Conservation (phyloP, 805 yeast species). For the Yamadazyma insecticola region DNA sequence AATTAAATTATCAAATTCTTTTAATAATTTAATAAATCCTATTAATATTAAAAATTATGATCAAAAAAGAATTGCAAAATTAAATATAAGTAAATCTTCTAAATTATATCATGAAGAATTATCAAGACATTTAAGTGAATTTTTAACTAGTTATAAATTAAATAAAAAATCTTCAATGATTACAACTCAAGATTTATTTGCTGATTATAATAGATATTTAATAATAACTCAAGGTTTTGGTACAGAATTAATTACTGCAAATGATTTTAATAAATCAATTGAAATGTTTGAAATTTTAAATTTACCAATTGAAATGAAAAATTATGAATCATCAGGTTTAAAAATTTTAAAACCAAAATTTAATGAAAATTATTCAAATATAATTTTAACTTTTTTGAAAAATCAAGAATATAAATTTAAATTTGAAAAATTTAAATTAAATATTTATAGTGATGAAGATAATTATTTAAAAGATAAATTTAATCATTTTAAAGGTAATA, state of each 20-base stretch:
- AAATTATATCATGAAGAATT: slow-evolving; percentile 56
- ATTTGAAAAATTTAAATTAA: slow-evolving; percentile 18
- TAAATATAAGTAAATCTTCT: slow-evolving; percentile 32
- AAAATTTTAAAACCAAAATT: slow-evolving; percentile 25
- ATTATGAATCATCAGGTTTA: slow-evolving; percentile 30
- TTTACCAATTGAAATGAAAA: slow-evolving; percentile 48
- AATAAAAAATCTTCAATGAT: slow-evolving; percentile 32
- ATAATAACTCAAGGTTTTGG: slow-evolving; percentile 42
- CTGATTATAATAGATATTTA: slow-evolving; percentile 35
- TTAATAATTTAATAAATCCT: slow-evolving; percentile 19
- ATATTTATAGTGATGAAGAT: slow-evolving; percentile 12
- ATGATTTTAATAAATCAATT: slow-evolving; percentile 61
- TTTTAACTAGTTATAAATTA: slow-evolving; percentile 35
- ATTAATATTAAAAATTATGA: slow-evolving; percentile 4
- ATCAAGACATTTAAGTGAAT: slow-evolving; percentile 77
- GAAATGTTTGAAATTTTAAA: slow-evolving; percentile 49
- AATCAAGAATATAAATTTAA: slow-evolving; percentile 20
- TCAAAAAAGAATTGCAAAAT: slow-evolving; percentile 22
- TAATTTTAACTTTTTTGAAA: slow-evolving; percentile 20
- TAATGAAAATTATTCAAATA: slow-evolving; percentile 18
- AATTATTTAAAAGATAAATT: slow-evolving; percentile 13
- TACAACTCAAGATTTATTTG: slow-evolving; percentile 38
- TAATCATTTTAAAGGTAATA: slow-evolving; percentile 27
- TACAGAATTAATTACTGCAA: slow-evolving; percentile 63
- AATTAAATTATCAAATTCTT: slow-evolving; percentile 49